Evolutionary conservation across 2,329 filamentous ascomycete species (phyloP), one percentile per base, ranked within the genome.

Genomic region (Fonsecaea pedrosoi): DNA sequence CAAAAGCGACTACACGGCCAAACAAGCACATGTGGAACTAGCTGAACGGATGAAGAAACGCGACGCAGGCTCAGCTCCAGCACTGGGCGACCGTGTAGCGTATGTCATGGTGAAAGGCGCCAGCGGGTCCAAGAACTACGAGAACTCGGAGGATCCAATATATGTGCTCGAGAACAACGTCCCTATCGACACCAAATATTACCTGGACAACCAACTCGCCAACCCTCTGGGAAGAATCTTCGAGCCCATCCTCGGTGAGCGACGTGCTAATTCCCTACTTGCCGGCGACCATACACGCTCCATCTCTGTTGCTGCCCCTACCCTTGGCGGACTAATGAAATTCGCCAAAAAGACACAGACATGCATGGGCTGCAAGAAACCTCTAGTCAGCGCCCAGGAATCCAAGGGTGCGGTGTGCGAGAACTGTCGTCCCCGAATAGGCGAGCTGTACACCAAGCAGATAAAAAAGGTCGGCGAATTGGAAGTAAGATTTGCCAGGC

Each of bases 341-440:
- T 99, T 98, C 77, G 87, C 95, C 38, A 97, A 97, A 82, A 97
- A 96, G 83, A 99, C 95, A 2, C 89, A 94, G 81, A 98, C 95
- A 0, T 99, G 95, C 78, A 96, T 99, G 91, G 95, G 94, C 3
- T 99, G 95, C 87, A 99, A 98, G 86, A 97, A 97, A 79, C 95
- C 95, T 3, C 85, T 99, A 58, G 89, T 87, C 6, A 88, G 88
- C 67, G 91, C 92, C 72, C 86, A 91, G 54, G 94, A 97, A 79
- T 88, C 86, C 72, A 87, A 86, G 4, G 94, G 94, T 4, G 95
- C 96, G 0, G 92, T 98, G 13, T 99, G 95, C 78, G 85, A 87
- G 15, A 88, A 97, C 78, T 97, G 95, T 77, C 87, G 89, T 34
- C 91, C 91, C 9, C 87, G 95, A 0, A 88, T 97, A 12, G 92